phyloP scores from a whole-genome alignment of 768 basidiomycete genomes.

The Serendipita sp. region DNA sequence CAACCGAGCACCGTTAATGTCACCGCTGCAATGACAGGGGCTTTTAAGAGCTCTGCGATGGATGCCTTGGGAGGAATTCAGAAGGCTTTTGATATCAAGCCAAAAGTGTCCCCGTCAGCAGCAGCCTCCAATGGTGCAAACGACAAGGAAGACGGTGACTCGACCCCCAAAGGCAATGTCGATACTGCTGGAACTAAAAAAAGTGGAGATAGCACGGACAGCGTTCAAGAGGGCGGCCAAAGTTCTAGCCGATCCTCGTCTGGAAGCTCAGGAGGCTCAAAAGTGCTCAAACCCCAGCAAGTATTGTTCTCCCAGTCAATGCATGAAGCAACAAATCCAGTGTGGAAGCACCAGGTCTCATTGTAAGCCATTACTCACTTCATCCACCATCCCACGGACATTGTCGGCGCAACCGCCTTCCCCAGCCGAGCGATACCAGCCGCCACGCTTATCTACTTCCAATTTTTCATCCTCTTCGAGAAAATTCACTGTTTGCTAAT shows the following conservation, averaged over 20 bases:
- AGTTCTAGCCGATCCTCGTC: conserved; percentile 2
- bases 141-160: neutral
- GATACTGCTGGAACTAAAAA: conserved; percentile 32
- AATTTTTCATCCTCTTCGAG: neutral
- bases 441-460: neutral
- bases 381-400: conserved; percentile 6
- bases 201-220: neutral
- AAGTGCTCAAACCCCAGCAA: neutral
- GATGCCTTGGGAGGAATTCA: neutral
- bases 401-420: neutral
- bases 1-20: conserved; percentile 3
- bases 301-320: neutral
- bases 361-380: conserved; percentile 51
- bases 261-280: conserved; percentile 3
- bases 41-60: neutral
- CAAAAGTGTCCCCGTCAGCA: neutral
- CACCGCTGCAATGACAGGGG: neutral
- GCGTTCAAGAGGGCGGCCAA: neutral
- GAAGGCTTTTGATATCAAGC: conserved; percentile 3
- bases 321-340: conserved; percentile 56
- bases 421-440: neutral
- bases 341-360: conserved; percentile 98
- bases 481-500: conserved; percentile 6
- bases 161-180: conserved; percentile 32
- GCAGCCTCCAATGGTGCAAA: too few species aligned